Conservation (phyloP, 1,139 yeast species). For the Sugiyamaella xylanicola region DNA sequence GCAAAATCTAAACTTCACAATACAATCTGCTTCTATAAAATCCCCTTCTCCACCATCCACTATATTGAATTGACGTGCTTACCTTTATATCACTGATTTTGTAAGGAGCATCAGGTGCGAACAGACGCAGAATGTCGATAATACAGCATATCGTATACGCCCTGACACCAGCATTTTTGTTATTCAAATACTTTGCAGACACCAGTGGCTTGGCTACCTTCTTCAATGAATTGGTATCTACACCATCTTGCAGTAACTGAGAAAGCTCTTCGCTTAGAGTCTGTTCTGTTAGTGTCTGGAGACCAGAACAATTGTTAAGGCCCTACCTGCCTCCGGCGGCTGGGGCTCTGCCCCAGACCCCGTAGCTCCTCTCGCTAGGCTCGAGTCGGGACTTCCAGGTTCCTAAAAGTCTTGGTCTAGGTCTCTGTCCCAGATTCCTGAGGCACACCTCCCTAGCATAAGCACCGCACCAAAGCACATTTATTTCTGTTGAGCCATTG, state of each 20-base stretch:
- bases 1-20: too few species aligned
- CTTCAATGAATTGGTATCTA: constrained; percentile 51
- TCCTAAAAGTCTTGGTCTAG: too few species aligned
- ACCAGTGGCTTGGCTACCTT: constrained; percentile 55
- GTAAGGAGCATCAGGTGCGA: constrained; percentile 92
- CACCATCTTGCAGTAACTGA: constrained; percentile 60
- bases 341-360: background rate
- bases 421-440: too few species aligned
- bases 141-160: constrained; percentile 73
- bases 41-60: background rate
- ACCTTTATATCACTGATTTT: constrained; percentile 62
- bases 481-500: background rate
- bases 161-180: constrained; percentile 70
- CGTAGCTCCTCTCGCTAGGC: too few species aligned
- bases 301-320: background rate
- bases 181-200: constrained; percentile 59
- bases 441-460: background rate
- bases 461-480: background rate
- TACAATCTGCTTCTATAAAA: background rate
- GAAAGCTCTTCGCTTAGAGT: constrained; percentile 54
- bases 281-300: constrained; percentile 9
- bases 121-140: constrained; percentile 72
- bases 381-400: background rate
- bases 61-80: constrained; percentile 27
- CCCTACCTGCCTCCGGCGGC: constrained; percentile 3